Percentiles rank a stretch among this genome's conserved stretches.
phyloP scores from a whole-genome alignment of 768 basidiomycete genomes.

The Strobilomyces dryophilus region DNA sequence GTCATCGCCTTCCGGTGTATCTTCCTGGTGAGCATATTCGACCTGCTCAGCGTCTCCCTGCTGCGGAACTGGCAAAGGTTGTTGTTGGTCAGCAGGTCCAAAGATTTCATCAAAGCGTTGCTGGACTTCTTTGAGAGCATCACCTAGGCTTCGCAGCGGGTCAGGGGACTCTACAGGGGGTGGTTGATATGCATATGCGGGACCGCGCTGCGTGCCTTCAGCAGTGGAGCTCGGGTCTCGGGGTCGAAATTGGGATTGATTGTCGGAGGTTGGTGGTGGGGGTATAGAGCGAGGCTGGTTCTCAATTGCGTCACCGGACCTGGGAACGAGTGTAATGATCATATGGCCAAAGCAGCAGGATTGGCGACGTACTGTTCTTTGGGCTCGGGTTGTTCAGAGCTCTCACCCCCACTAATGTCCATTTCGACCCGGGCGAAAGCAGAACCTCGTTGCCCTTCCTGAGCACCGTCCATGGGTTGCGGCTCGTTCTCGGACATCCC shows the following conservation, averaged over 20 bases:
- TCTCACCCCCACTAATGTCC: slow-evolving; percentile 17
- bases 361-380: slow-evolving; percentile 13
- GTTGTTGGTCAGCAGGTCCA: slow-evolving; percentile 34
- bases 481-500: slow-evolving; percentile 15
- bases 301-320: slow-evolving; percentile 11
- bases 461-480: slow-evolving; percentile 16
- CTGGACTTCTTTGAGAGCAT: slow-evolving; percentile 75
- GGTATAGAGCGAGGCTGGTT: slow-evolving; percentile 1
- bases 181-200: slow-evolving; percentile 37
- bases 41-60: slow-evolving; percentile 46
- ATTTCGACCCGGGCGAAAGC: slow-evolving; percentile 13
- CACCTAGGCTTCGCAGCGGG: slow-evolving; percentile 76
- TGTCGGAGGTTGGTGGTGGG: slow-evolving; percentile 1
- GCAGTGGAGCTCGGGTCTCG: slow-evolving; percentile 33
- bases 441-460: slow-evolving; percentile 20
- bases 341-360: not conserved
- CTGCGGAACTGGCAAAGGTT: slow-evolving; percentile 34
- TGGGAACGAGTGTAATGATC: not conserved
- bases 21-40: slow-evolving; percentile 61
- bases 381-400: slow-evolving; percentile 20
- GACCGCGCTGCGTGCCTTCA: slow-evolving; percentile 45
- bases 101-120: slow-evolving; percentile 84
- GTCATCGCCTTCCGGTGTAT: slow-evolving; percentile 62
- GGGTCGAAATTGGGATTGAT: slow-evolving; percentile 6
- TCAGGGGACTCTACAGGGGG: slow-evolving; percentile 38